A percentile compares a stretch with the other conserved stretches of the same genome.
Conservation (phyloP, 1,284 basidiomycete genomes). For the Paramarasmius palmivorus region DNA sequence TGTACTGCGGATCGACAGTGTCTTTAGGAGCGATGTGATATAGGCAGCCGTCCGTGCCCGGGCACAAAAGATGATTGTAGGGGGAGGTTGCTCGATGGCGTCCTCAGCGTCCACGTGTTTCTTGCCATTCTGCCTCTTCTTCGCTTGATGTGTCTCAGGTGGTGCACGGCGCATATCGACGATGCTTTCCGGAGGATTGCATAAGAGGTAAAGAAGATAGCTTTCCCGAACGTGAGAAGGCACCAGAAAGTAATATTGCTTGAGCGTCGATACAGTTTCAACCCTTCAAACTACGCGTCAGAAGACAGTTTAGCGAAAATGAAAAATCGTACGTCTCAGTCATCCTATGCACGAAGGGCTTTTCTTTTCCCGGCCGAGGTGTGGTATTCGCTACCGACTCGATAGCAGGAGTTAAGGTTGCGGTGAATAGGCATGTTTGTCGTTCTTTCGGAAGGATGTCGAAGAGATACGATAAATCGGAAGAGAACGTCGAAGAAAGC, state of each 20-base stretch:
- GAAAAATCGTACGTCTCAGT: conserved; percentile 61
- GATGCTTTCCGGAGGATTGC: conserved; percentile 84
- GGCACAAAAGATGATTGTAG: conserved; percentile 95
- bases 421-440: conserved; percentile 97
- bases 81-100: conserved; percentile 68
- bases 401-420: conserved; percentile 89
- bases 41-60: conserved; percentile 89
- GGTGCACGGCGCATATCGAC: conserved; percentile 62
- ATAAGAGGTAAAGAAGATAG: conserved; percentile 90
- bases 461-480: conserved; percentile 85
- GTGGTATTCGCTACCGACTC: conserved; percentile 76
- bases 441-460: conserved; percentile 78
- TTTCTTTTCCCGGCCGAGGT: conserved; percentile 81
- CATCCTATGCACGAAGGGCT: conserved; percentile 88
- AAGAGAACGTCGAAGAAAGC: conserved; percentile 87
- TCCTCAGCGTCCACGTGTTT: conserved; percentile 46
- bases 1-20: conserved; percentile 81
- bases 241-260: conserved; percentile 90
- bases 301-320: neutral
- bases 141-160: conserved; percentile 42
- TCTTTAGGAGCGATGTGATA: conserved; percentile 79
- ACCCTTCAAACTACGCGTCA: conserved; percentile 48
- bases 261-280: conserved; percentile 83
- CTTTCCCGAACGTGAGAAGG: conserved; percentile 94
- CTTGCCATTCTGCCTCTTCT: conserved; percentile 31